Evolutionary conservation across 805 yeast genomes (phyloP).

Genomic region (Ogataea sp.): DNA sequence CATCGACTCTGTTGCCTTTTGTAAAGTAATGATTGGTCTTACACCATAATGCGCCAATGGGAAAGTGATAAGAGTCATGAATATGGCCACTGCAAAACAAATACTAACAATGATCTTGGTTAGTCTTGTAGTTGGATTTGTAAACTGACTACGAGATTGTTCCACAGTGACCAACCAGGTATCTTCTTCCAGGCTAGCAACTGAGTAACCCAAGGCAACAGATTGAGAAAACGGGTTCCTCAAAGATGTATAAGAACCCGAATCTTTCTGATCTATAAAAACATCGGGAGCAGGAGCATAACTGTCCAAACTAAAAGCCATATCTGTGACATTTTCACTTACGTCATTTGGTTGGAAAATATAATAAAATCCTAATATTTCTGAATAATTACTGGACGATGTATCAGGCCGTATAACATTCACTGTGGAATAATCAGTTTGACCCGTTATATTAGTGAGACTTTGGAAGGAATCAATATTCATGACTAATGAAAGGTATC

Average conservation of each 20-base stretch:
- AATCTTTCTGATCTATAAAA: conserved; percentile 12
- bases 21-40: conserved; percentile 70
- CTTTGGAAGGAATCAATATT: conserved; percentile 33
- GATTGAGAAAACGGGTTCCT: conserved; percentile 25
- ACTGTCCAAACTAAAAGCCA: conserved; percentile 3
- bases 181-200: conserved; percentile 32
- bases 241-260: conserved; percentile 35
- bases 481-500: conserved; percentile 58
- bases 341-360: conserved; percentile 31
- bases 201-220: conserved; percentile 52
- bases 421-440: conserved; percentile 27
- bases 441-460: conserved; percentile 33
- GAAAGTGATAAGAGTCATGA: conserved; percentile 68
- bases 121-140: conserved; percentile 52
- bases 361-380: conserved; percentile 28
- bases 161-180: conserved; percentile 73
- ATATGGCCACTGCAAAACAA: conserved; percentile 68
- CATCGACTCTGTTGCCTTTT: conserved; percentile 73
- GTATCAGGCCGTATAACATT: conserved; percentile 17
- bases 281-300: conserved; percentile 19
- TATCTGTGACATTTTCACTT: neutral
- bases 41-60: conserved; percentile 82
- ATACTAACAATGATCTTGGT: conserved; percentile 69
- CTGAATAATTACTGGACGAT: conserved; percentile 12
- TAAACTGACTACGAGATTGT: conserved; percentile 50